Evolutionary conservation across 768 basidiomycete species (phyloP).

Genomic region (Zangia roseola): DNA sequence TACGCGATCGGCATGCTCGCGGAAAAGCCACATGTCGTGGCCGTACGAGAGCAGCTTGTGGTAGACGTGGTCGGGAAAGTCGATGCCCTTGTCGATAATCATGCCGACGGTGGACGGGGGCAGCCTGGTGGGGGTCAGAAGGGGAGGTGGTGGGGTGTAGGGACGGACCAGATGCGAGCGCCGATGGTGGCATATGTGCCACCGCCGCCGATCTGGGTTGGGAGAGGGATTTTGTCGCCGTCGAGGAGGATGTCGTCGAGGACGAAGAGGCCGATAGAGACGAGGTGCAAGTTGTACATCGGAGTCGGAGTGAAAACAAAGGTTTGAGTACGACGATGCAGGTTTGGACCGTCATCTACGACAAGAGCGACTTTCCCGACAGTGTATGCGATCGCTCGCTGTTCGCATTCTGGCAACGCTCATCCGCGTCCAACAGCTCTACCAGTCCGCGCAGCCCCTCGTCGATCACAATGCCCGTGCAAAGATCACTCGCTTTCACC

Average conservation of each 20-base stretch:
- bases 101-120: conserved; percentile 65
- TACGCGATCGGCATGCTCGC: conserved; percentile 49
- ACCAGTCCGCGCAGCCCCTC: conserved; percentile 53
- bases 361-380: conserved; percentile 34
- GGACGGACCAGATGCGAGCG: conserved; percentile 70
- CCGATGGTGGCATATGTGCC: conserved; percentile 83
- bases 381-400: conserved; percentile 27
- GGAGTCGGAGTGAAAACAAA: conserved; percentile 24
- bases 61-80: conserved; percentile 66
- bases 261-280: conserved; percentile 88
- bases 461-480: conserved; percentile 57
- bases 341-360: conserved; percentile 41
- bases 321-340: conserved; percentile 37
- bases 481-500: conserved; percentile 65
- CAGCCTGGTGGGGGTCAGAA: conserved; percentile 47
- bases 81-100: conserved; percentile 79
- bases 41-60: conserved; percentile 61
- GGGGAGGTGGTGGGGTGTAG: not conserved
- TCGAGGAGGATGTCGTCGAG: conserved; percentile 74
- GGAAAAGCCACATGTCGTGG: conserved; percentile 72
- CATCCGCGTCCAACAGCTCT: conserved; percentile 45
- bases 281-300: conserved; percentile 38
- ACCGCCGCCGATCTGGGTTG: conserved; percentile 77
- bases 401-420: not conserved
- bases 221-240: conserved; percentile 32